Evolutionary conservation across 306 rosid genomes (phyloP), one percentile per base, ranked within the genome.

Genomic region (Malus asiatica): DNA sequence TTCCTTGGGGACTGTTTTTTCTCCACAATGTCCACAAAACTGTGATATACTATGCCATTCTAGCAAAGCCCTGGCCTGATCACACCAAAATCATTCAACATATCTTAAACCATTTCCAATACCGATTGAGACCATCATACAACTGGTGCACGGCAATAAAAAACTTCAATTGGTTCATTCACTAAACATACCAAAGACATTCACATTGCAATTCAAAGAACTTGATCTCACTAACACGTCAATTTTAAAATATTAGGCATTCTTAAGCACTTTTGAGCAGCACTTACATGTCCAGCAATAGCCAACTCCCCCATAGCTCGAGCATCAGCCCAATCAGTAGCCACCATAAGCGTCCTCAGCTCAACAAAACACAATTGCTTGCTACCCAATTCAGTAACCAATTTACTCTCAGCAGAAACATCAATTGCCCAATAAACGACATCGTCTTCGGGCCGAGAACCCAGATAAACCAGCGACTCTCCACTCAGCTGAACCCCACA

Each of bases 1-100:
- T 85, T 92, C 98, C 53, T 62, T 82, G 29, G 88, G 75, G 46
- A 90, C 86, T 11, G 96, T 92, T 82, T 86, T 92, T 75, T 78
- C 88, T 70, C 97, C 97, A 78, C 97, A 95, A 38, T 84, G 85
- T 60, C 98, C 98, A 84, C 98, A 95, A 81, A 88, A 95, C 14
- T 78, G 79, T n/a, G 98, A 80, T 58, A 59, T 25, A 59, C 80
- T 79, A 74, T 90, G 97, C 97, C 98, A 92, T 67, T 92, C 98
- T 51, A 95, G 86, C 88, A 95, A 78, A 57, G 93, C 97, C 82
- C 90, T 90, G 42, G 93, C 97, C 98, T 95, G 88, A 69, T 66
- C 79, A 78, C 75, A 66, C 79, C 60, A 12, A 70, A 77, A 78
- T 69, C 55, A 75, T 32, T 73, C 13, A 53, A 63, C 57, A 68